Conservation (phyloP, 2,329 filamentous ascomycete genomes). For the Colletotrichum falcatum region DNA sequence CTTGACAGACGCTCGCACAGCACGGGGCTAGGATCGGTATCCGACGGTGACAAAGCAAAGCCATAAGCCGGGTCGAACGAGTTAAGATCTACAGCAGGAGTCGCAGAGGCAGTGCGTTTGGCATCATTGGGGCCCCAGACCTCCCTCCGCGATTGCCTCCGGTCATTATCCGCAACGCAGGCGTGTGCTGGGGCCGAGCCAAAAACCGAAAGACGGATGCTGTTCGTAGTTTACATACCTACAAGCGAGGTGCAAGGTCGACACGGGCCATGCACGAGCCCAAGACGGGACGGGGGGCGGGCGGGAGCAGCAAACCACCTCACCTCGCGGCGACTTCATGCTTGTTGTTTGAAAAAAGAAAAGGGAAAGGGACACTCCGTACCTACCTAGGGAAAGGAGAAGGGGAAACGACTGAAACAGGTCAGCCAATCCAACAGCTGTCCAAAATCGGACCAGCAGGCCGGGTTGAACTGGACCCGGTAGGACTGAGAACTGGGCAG, state of each 20-base stretch:
- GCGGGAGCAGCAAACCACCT: conserved; percentile 1
- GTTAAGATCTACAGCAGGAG: conserved; percentile 17
- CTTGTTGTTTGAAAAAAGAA: background rate
- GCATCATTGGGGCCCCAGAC: background rate
- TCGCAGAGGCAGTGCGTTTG: background rate
- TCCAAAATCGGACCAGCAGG: conserved; percentile 26
- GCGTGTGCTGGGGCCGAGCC: background rate
- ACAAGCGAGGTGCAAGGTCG: conserved; percentile 13
- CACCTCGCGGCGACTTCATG: background rate
- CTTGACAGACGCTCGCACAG: background rate
- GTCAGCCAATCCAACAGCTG: conserved; percentile 23
- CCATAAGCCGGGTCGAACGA: conserved; percentile 5
- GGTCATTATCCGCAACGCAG: background rate
- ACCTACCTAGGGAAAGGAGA: too few relatives aligned
- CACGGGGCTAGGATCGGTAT: background rate
- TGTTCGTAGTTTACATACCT: too few relatives aligned
- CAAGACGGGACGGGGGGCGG: conserved; percentile 2
- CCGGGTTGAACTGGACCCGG: conserved; percentile 29
- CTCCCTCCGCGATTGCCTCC: background rate
- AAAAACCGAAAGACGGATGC: background rate
- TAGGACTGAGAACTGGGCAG: conserved; percentile 7
- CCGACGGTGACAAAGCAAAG: conserved; percentile 9
- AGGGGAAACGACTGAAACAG: conserved; percentile 32
- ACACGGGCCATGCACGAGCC: background rate
- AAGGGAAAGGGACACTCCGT: background rate